These are phyloP conservation scores for Rubus parviflorus DNA, from an alignment of 306 rosid species.

Conservation along the genomic window DNA sequence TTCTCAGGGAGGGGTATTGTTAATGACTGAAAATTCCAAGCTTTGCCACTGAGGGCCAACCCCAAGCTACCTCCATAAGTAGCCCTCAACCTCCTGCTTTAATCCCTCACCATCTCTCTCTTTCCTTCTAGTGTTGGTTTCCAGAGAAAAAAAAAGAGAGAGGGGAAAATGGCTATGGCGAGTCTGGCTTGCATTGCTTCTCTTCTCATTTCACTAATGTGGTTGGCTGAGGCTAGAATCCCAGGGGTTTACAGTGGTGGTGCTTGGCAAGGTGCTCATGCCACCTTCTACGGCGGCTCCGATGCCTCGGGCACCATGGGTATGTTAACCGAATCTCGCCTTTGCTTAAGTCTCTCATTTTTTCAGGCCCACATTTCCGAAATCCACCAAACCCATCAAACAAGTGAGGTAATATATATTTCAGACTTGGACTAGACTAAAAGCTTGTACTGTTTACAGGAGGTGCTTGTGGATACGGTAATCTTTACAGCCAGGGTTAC, in stretches of 20 bases:
- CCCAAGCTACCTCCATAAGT: constrained; percentile 55
- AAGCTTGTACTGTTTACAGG: constrained; percentile 36
- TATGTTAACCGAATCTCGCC: constrained; percentile 13
- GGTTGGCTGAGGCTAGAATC: constrained; percentile 53
- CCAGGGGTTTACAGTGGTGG: constrained; percentile 77
- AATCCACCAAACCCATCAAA: too few species aligned
- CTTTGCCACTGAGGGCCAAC: constrained; percentile 16
- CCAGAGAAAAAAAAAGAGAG: not conserved
- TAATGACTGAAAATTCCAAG: constrained; percentile 28
- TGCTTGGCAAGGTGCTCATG: constrained; percentile 81
- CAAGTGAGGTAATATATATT: too few species aligned
- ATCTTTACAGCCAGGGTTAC: constrained; percentile 93
- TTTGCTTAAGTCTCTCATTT: too few species aligned
- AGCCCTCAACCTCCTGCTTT: constrained; percentile 32
- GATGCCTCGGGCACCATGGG: constrained; percentile 99
- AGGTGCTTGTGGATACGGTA: constrained; percentile 98
- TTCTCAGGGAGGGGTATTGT: not conserved
- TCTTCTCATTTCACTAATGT: constrained; percentile 45
- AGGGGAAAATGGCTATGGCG: constrained; percentile 37
- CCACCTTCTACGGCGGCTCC: constrained; percentile 93
- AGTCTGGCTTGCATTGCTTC: constrained; percentile 32
- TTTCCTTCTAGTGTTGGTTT: not conserved
- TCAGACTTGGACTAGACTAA: too few species aligned
- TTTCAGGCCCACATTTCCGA: too few species aligned
- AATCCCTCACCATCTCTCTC: constrained; percentile 19